Evolutionary conservation across 192 early-diverging fungal genomes (phyloP).

Genomic region (Rhizophlyctis rosea): DNA sequence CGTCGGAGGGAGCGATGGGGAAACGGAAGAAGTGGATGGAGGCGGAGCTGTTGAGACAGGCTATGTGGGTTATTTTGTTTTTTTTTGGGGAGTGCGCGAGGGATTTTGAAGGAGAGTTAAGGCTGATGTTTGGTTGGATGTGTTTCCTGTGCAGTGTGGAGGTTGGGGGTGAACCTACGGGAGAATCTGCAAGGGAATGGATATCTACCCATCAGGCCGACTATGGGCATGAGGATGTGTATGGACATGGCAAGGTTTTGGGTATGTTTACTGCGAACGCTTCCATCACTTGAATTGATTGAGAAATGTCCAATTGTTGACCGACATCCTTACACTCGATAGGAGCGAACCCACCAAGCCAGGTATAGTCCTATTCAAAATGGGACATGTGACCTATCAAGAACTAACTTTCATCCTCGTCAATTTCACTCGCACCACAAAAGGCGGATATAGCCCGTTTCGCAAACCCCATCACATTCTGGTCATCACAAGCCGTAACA

Average conservation of each 20-base stretch:
- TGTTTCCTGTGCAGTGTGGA: background rate
- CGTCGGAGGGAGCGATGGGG: slow-evolving; percentile 2
- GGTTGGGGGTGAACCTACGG: background rate
- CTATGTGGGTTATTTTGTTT: slow-evolving; percentile 24
- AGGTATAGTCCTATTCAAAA: too few species aligned
- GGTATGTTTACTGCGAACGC: slow-evolving; percentile 11
- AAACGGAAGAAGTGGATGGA: slow-evolving; percentile 32
- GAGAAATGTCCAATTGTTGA: too few species aligned
- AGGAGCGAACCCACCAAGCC: too few species aligned
- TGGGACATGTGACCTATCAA: background rate
- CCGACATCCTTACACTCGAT: background rate
- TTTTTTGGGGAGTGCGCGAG: background rate
- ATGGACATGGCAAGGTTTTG: slow-evolving; percentile 24
- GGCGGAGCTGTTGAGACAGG: slow-evolving; percentile 39
- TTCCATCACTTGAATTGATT: background rate
- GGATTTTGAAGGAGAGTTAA: background rate
- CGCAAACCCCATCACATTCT: slow-evolving; percentile 50
- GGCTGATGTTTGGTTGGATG: background rate
- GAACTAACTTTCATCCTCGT: background rate
- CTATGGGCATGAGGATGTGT: slow-evolving; percentile 32
- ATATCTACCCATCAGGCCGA: slow-evolving; percentile 37
- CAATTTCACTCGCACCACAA: too few species aligned
- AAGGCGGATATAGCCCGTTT: slow-evolving; percentile 29
- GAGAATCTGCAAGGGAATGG: slow-evolving; percentile 42
- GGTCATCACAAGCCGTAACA: slow-evolving; percentile 43